Base-by-base conservation (phyloP, 2,329 filamentous ascomycete species). In the Alternaria postmessia region DNA sequence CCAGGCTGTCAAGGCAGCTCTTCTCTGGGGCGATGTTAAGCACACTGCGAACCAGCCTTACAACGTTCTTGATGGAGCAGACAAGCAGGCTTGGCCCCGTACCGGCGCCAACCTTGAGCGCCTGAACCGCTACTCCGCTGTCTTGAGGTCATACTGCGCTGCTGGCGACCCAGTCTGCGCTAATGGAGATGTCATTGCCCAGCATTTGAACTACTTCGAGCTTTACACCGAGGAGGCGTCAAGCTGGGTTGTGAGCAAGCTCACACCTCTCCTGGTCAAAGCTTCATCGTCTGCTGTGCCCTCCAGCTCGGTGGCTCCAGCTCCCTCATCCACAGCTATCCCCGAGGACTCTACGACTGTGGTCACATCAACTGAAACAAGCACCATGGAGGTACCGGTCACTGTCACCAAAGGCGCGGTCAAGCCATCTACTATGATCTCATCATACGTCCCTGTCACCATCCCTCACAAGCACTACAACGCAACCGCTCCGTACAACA, bases 21-120 rank as follows among this genome's bases (percentile, higher is more conserved):
- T 59, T 34, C 22, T 59, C 22, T 59, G 56, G 56, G 56, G 56
- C 1, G 56, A 59, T 28, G 51, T 59, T 43, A 59, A 59, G 36
- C 56, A 59, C 34, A 59, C 56, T 49, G 51, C 56, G 1, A 59
- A 59, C 22, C 56, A 59, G 5, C 16, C 28, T 41, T 59, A 59
- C 51, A 59, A 59, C 14, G 56, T 59, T n/a, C 56, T 59, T 36
- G 51, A 59, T 42, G 56, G 56, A n/a, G 56, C 56, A 16, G 51
- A 54, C 22, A 59, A 59, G 51, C 42, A 54, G 18, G 56, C 26
- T 24, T 59, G 51, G 56, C 51, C 51, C 16, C 56, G 56, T 54
- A 59, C 56, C 12, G 56, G 56, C 5, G 24, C 43, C 16, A 59
- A 54, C 12, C 56, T 59, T 14, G 51, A 59, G 26, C 51, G 56